These are phyloP conservation scores for Chrysoporthe deuterocubensis DNA, from an alignment of 2,329 filamentous ascomycete genomes.

Conservation along the genomic window DNA sequence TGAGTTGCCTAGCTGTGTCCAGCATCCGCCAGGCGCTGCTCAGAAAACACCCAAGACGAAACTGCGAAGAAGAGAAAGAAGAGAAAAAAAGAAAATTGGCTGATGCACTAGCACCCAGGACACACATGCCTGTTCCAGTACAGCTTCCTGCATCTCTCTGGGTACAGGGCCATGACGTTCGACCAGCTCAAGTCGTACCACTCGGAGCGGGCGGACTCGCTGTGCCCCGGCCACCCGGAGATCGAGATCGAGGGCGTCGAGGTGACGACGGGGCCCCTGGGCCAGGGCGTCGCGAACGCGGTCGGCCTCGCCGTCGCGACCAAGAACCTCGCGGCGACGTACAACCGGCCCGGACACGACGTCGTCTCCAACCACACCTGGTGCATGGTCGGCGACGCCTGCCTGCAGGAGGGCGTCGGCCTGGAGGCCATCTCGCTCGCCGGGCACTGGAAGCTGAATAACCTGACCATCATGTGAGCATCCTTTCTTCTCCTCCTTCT, in stretches of 20 bases:
- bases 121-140: slow-evolving; percentile 58
- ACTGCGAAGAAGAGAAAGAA: not conserved
- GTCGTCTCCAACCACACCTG: slow-evolving; percentile 55
- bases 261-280: slow-evolving; percentile 60
- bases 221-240: slow-evolving; percentile 59
- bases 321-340: slow-evolving; percentile 55
- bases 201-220: slow-evolving; percentile 43
- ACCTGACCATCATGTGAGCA: slow-evolving; percentile 50
- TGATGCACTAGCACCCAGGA: slow-evolving; percentile 31
- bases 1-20: slow-evolving; percentile 20
- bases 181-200: slow-evolving; percentile 59
- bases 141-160: slow-evolving; percentile 52
- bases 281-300: slow-evolving; percentile 60
- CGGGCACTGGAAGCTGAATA: slow-evolving; percentile 55
- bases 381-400: slow-evolving; percentile 60
- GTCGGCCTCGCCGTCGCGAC: slow-evolving; percentile 60
- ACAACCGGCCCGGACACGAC: slow-evolving; percentile 52
- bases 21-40: too few relatives aligned
- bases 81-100: not conserved
- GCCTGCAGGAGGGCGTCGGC: slow-evolving; percentile 59
- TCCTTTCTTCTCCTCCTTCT: not conserved
- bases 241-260: slow-evolving; percentile 60
- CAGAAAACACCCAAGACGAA: not conserved
- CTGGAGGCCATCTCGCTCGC: slow-evolving; percentile 59
- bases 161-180: slow-evolving; percentile 54